A percentile compares a stretch with the other conserved stretches of the same genome.
Conservation (phyloP, 192 early-diverging fungal genomes). For the Coemansia javaensis region DNA sequence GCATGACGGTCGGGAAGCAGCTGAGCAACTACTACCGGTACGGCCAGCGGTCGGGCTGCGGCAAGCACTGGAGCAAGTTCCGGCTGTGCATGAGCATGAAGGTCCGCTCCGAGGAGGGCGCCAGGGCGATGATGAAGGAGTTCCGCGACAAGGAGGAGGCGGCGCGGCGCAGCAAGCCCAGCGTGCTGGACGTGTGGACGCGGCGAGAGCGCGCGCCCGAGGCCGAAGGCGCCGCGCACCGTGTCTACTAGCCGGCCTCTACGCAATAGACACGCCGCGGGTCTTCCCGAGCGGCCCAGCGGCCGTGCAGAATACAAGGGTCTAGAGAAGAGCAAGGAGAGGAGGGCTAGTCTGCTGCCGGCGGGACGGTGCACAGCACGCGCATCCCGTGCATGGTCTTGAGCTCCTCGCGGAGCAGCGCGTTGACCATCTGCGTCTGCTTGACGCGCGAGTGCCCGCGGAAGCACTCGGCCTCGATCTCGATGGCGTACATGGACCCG, state of each 20-base stretch:
- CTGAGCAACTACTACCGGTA: slow-evolving; percentile 50
- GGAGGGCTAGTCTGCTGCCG: background rate
- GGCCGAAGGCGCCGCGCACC: no score
- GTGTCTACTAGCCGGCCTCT: no score
- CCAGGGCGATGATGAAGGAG: slow-evolving; percentile 27
- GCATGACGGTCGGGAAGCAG: slow-evolving; percentile 46
- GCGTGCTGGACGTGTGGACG: slow-evolving; percentile 47
- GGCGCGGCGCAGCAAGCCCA: slow-evolving; percentile 18
- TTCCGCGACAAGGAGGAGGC: slow-evolving; percentile 19
- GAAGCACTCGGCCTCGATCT: slow-evolving; percentile 76
- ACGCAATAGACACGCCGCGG: no score
- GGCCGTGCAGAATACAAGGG: no score
- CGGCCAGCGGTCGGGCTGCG: slow-evolving; percentile 33
- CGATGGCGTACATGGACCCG: slow-evolving; percentile 94
- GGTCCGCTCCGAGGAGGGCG: slow-evolving; percentile 28
- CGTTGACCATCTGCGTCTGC: slow-evolving; percentile 88
- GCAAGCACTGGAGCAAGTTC: slow-evolving; percentile 40
- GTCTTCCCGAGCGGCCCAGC: no score
- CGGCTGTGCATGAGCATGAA: slow-evolving; percentile 40
- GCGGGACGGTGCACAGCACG: slow-evolving; percentile 34
- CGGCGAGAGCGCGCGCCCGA: slow-evolving; percentile 5
- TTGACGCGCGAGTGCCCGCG: slow-evolving; percentile 71
- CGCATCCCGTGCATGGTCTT: slow-evolving; percentile 89
- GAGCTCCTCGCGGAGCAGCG: slow-evolving; percentile 82
- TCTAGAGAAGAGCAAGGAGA: background rate